A percentile compares a stretch with the other conserved stretches of the same genome.
Evolutionary conservation across 2,329 filamentous ascomycete genomes (phyloP).

Genomic region (Aureobasidium lini): DNA sequence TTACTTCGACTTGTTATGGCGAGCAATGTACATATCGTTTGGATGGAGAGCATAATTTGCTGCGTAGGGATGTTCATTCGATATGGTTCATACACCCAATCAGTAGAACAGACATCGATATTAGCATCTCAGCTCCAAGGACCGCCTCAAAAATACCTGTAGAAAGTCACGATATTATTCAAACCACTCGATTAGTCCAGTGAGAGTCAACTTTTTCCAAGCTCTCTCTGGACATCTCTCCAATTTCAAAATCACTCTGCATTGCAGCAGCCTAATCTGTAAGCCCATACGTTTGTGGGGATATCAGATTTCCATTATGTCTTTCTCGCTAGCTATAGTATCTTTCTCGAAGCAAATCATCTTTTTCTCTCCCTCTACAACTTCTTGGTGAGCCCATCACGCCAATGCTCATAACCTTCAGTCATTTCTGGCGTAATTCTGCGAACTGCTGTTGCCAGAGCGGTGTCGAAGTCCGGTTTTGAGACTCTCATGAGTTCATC

Average conservation of each 20-base stretch:
- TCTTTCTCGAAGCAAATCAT: no score
- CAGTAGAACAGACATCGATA: no score
- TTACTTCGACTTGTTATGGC: no score
- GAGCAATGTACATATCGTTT: no score
- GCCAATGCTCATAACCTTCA: slow-evolving; percentile 43
- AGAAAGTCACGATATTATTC: neutral
- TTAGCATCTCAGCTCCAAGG: neutral
- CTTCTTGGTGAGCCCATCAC: slow-evolving; percentile 11
- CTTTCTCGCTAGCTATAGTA: neutral
- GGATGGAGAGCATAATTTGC: no score
- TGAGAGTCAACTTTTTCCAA: neutral
- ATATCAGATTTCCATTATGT: no score
- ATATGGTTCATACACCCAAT: no score
- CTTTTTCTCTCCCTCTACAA: neutral
- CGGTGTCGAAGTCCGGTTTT: slow-evolving; percentile 37
- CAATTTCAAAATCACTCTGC: neutral
- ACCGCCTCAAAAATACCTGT: neutral
- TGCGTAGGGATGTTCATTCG: no score
- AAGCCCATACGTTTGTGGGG: no score
- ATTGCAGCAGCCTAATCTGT: neutral
- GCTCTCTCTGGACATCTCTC: neutral
- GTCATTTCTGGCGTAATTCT: slow-evolving; percentile 56
- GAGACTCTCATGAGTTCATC: slow-evolving; percentile 26
- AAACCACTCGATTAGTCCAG: no score
- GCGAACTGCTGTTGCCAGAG: slow-evolving; percentile 38